Conservation (phyloP, 305 asterid species). For the Galium porrigens region DNA sequence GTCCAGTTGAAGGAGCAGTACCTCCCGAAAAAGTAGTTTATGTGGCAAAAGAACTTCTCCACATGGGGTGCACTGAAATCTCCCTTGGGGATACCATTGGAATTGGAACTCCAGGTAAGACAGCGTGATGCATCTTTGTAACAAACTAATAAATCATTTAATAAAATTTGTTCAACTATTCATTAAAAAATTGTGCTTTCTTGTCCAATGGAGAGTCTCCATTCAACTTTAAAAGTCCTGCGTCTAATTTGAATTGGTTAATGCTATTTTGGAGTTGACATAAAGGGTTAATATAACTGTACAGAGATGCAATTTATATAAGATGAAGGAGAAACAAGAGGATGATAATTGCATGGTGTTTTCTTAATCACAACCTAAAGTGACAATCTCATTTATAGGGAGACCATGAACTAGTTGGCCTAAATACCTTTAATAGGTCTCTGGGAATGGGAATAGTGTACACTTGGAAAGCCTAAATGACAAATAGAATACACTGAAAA, state of each 20-base stretch:
- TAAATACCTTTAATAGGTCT: background rate
- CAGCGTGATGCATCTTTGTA: background rate
- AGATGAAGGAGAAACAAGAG: background rate
- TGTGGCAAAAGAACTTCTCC: constrained; percentile 62
- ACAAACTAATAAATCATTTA: background rate
- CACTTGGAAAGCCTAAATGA: background rate
- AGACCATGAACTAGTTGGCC: background rate
- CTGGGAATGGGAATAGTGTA: background rate
- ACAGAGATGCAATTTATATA: background rate
- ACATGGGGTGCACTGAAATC: constrained; percentile 79
- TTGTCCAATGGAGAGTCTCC: background rate
- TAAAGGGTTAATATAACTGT: background rate
- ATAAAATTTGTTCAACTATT: background rate
- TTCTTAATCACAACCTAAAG: background rate
- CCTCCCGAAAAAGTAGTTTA: constrained; percentile 65
- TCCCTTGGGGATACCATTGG: constrained; percentile 92
- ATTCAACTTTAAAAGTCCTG: background rate
- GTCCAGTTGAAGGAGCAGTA: constrained; percentile 80
- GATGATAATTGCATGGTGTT: background rate
- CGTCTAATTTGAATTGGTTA: background rate
- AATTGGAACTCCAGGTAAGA: constrained; percentile 89
- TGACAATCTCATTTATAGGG: background rate
- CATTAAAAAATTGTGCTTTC: background rate
- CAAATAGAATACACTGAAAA: background rate
- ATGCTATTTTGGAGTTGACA: background rate